Conservation (phyloP, 495 filamentous ascomycete genomes). For the Penicillium angulare region DNA sequence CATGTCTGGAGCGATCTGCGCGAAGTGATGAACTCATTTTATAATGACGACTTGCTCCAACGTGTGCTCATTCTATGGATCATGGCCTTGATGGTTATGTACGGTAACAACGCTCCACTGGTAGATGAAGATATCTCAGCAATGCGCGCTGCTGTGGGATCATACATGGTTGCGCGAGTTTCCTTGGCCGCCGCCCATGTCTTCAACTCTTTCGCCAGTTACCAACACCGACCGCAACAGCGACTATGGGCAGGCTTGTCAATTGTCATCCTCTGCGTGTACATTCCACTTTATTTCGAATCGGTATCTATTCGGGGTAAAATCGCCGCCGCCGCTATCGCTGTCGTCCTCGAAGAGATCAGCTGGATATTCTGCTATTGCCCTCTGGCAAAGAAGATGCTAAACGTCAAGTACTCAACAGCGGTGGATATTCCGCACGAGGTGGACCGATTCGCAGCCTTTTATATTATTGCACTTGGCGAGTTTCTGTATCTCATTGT, state of each 20-base stretch:
- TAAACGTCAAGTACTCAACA: constrained; percentile 35
- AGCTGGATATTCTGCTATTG: constrained; percentile 35
- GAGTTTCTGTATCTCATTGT: constrained; percentile 48
- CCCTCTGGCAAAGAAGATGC: constrained; percentile 31
- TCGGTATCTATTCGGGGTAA: constrained; percentile 34
- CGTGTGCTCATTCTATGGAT: constrained; percentile 47
- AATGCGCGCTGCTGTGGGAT: constrained; percentile 38
- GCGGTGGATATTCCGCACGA: constrained; percentile 47
- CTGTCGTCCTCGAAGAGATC: constrained; percentile 30
- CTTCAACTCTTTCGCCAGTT: constrained; percentile 36
- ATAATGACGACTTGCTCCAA: constrained; percentile 48
- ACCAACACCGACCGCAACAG: constrained; percentile 38
- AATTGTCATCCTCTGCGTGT: constrained; percentile 29
- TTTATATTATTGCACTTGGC: constrained; percentile 50
- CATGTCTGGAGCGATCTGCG: constrained; percentile 48
- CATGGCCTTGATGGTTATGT: constrained; percentile 45
- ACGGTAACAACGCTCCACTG: constrained; percentile 46
- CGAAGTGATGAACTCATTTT: constrained; percentile 50
- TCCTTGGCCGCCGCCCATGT: constrained; percentile 28
- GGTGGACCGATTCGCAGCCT: constrained; percentile 46
- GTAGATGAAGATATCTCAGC: constrained; percentile 41
- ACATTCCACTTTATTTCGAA: constrained; percentile 40
- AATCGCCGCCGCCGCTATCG: constrained; percentile 38
- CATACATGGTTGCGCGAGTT: constrained; percentile 37
- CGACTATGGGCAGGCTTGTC: constrained; percentile 34